Evolutionary conservation across 768 basidiomycete species (phyloP), one percentile per base, ranked within the genome.

Genomic region (Calocybe gangraenosa): DNA sequence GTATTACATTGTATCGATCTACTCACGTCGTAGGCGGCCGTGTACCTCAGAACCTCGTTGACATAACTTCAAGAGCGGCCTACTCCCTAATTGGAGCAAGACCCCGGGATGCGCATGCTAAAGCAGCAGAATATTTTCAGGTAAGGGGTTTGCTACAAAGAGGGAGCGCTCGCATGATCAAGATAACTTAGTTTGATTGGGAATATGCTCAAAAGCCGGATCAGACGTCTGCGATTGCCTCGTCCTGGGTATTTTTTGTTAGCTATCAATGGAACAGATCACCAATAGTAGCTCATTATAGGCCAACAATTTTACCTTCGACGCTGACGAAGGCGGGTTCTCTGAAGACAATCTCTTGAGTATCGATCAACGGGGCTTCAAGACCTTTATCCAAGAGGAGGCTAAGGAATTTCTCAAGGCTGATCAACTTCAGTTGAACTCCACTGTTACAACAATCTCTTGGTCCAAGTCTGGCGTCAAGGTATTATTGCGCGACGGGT

Each of bases 291-390:
- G 21, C 55, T 34, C 33, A n/a, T 5, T 19, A 7, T 35, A 82
- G 81, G 76, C 74, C 40, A 79, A 82, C 54, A 85, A 85, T 55
- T 79, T 75, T 52, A 84, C 84, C 23, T 73, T 68, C 53, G 64
- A 73, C 34, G 56, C 65, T 0, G 69, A 69, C 54, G 63, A 65
- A 50, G 81, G 80, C 33, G 83, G 81, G 1, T 85, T 81, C 55
- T 78, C 81, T 0, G 67, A 69, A 20, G 66, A 65, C 17, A 80
- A 82, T 48, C 58, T 65, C 23, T 63, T 86, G 52, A 72, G 67
- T 10, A 69, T 79, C 38, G 84, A 86, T 52, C 79, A 73, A 48
- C 73, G 80, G 17, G 83, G 84, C 2, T 85, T 80, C 68, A 77
- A 71, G 44, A 63, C 71, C 20, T 58, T 83, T 32, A 69, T 80